phyloP scores from a whole-genome alignment of 495 filamentous ascomycete species.

The Lophiostoma macrostomum region DNA sequence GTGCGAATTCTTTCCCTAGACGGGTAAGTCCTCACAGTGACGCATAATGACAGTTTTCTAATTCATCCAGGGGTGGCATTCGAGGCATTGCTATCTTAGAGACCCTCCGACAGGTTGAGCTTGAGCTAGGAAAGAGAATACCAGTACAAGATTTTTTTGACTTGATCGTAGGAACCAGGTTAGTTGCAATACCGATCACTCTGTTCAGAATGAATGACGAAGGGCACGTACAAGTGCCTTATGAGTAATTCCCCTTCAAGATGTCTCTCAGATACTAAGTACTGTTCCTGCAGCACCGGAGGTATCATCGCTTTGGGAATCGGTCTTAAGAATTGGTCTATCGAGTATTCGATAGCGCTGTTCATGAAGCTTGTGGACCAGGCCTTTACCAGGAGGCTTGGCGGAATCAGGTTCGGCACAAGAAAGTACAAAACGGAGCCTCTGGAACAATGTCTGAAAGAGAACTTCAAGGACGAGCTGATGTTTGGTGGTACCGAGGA shows the following conservation, averaged over 20 bases:
- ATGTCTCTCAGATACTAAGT: too few relatives aligned
- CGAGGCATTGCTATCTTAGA: constrained; percentile 46
- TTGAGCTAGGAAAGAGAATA: constrained; percentile 29
- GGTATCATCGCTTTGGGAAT: constrained; percentile 58
- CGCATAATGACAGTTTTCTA: not conserved
- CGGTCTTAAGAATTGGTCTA: constrained; percentile 48
- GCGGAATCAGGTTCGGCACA: constrained; percentile 24
- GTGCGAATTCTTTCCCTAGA: constrained; percentile 56
- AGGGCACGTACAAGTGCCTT: too few relatives aligned
- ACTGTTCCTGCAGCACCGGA: constrained; percentile 45
- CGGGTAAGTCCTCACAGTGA: constrained; percentile 45
- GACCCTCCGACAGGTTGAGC: constrained; percentile 40
- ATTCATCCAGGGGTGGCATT: constrained; percentile 43
- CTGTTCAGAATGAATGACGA: too few relatives aligned
- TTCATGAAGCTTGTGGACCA: constrained; percentile 40
- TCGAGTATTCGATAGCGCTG: constrained; percentile 43
- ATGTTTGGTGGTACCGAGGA: constrained; percentile 44
- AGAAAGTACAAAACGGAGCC: constrained; percentile 8
- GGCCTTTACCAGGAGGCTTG: constrained; percentile 45
- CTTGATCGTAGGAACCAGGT: constrained; percentile 49
- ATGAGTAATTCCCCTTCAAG: too few relatives aligned
- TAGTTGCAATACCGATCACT: too few relatives aligned
- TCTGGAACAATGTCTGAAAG: not conserved
- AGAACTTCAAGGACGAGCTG: constrained; percentile 2
- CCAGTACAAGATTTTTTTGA: constrained; percentile 47